These are phyloP conservation scores for Phaseolus lunatus DNA, from an alignment of 306 rosid species.

Conservation along the genomic window DNA sequence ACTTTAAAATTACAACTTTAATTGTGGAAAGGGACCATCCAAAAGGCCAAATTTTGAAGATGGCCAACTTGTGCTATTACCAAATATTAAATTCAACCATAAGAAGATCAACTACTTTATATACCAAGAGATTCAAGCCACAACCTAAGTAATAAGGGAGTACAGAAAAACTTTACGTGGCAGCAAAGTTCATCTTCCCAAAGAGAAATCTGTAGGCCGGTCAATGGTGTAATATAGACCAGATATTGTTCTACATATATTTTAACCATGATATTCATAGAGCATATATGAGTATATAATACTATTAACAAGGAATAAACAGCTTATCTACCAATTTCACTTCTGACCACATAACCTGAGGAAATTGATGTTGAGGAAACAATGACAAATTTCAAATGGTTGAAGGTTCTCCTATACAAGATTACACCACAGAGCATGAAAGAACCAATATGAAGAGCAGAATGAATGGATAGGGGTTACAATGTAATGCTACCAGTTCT, in stretches of 20 bases:
- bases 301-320: slow-evolving; percentile 53
- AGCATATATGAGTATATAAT: slow-evolving; percentile 44
- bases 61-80: neutral
- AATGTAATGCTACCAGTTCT: slow-evolving; percentile 77
- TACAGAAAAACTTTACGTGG: slow-evolving; percentile 4
- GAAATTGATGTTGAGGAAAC: slow-evolving; percentile 54
- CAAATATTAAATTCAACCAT: slow-evolving; percentile 1
- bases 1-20: neutral
- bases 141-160: slow-evolving; percentile 6
- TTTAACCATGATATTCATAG: slow-evolving; percentile 39
- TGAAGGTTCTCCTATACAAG: slow-evolving; percentile 63
- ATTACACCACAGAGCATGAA: slow-evolving; percentile 50
- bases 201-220: slow-evolving; percentile 15
- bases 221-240: slow-evolving; percentile 1
- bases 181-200: slow-evolving; percentile 32
- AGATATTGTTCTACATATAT: slow-evolving; percentile 17
- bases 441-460: slow-evolving; percentile 45
- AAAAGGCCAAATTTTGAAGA: neutral
- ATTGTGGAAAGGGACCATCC: neutral
- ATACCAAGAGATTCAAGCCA: neutral
- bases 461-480: slow-evolving; percentile 49
- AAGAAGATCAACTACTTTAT: neutral
- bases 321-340: slow-evolving; percentile 54
- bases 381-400: slow-evolving; percentile 58
- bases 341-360: slow-evolving; percentile 50